Base-by-base conservation (phyloP, 305 asterid genomes). In the Fraxinus latifolia region DNA sequence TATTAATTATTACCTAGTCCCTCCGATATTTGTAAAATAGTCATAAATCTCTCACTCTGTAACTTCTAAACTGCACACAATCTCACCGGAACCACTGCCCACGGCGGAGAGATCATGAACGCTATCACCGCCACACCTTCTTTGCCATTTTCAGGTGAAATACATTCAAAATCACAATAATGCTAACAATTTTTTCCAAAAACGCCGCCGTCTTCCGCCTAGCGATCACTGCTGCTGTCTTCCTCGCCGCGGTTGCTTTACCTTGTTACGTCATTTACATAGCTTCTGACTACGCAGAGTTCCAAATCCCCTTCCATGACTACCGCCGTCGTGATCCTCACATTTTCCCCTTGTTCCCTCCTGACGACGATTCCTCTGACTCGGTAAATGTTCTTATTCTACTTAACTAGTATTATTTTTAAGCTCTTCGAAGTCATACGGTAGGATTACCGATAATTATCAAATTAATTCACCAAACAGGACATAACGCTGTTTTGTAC, bases 181-280 rank as follows among this genome's bases (percentile, higher is more conserved):
- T 65, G 73, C 73, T 11, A 25, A 25, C 73, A 8, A 8, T 0
- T 9, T 65, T 65, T 1, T 25, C 33, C 8, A 25, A 15, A 65
- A 65, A 65, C 34, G 15, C 82, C 23, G 27, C 32, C 73, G 37
- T 74, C 33, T 27, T 23, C 79, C 82, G 85, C 71, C 82, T 85
- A 32, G 4, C 80, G 80, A 21, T 25, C 33, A 65, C 83, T 72
- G 34, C 82, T 79, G 72, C 83, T 78, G 73, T 50, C 77, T 70
- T 81, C 5, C 23, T 83, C 53, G 31, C 15, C 0, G 80, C 74
- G 82, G 71, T 74, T 36, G 79, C 42, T 87, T 47, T 85, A 7
- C 80, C 90, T 39, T 72, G 84, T 85, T 77, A 83, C 55, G 17
- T 83, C 58, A 83, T 87, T 74, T 85, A 85, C 79, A 67, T 83